Conservation (phyloP, 2,329 filamentous ascomycete genomes). For the Microascus cirrosus region DNA sequence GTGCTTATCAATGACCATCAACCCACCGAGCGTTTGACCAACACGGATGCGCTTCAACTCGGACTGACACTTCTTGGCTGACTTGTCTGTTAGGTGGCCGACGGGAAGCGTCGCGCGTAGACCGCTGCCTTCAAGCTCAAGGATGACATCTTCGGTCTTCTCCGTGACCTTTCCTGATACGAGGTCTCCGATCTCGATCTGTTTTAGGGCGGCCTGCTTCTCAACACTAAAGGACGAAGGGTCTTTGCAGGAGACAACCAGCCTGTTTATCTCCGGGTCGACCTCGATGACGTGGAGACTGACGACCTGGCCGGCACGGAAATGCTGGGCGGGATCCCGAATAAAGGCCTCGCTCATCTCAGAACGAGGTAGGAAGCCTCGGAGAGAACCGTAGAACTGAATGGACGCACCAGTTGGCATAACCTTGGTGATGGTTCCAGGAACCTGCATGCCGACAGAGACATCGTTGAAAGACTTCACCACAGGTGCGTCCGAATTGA, state of each 20-base stretch:
- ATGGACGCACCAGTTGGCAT: constrained; percentile 71
- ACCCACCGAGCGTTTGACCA: constrained; percentile 68
- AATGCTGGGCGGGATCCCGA: constrained; percentile 78
- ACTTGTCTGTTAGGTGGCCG: constrained; percentile 77
- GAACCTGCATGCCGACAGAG: constrained; percentile 62
- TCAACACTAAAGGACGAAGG: constrained; percentile 64
- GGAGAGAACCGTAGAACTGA: constrained; percentile 78
- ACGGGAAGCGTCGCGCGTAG: constrained; percentile 69
- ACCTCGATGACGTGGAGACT: constrained; percentile 80
- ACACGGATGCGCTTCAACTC: constrained; percentile 72
- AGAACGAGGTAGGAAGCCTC: constrained; percentile 80
- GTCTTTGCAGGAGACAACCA: constrained; percentile 90
- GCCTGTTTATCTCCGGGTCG: constrained; percentile 55
- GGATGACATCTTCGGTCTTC: constrained; percentile 63
- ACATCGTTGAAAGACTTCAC: constrained; percentile 71
- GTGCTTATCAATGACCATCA: constrained; percentile 82
- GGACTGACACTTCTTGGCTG: constrained; percentile 63
- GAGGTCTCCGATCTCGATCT: constrained; percentile 60
- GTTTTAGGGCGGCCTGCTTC: constrained; percentile 66
- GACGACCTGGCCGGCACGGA: constrained; percentile 81
- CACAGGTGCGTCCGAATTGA: constrained; percentile 76
- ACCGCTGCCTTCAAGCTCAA: constrained; percentile 64
- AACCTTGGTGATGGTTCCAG: constrained; percentile 79
- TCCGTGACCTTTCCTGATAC: constrained; percentile 73
- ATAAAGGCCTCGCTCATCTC: constrained; percentile 99